phyloP scores from a whole-genome alignment of 441 rosid species.

The Gossypium davidsonii region DNA sequence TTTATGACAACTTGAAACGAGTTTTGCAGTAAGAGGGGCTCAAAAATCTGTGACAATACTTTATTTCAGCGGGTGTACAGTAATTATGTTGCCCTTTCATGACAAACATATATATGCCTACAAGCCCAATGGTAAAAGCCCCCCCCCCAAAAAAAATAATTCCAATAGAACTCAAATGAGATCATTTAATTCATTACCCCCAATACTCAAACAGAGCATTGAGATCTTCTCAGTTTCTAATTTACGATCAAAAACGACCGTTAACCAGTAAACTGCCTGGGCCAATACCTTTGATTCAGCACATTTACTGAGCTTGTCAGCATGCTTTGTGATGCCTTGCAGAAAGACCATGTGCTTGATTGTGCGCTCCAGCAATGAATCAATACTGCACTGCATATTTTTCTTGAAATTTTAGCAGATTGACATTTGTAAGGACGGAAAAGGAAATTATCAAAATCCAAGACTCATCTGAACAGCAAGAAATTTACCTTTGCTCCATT shows the following conservation, averaged over 20 bases:
- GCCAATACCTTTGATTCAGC: constrained; percentile 54
- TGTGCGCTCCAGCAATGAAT: constrained; percentile 88
- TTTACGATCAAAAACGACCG: background rate
- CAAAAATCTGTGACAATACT: background rate
- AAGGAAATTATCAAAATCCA: constrained; percentile 18
- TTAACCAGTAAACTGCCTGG: background rate
- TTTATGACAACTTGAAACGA: background rate
- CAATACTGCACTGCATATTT: constrained; percentile 83
- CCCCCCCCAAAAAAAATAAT: background rate
- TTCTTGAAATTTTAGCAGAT: constrained; percentile 31
- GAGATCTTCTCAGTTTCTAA: constrained; percentile 8
- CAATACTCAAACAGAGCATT: background rate
- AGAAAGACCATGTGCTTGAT: constrained; percentile 87
- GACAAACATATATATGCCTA: background rate
- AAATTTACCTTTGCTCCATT: constrained; percentile 84
- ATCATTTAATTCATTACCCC: background rate
- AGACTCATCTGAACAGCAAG: constrained; percentile 6
- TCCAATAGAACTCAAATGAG: background rate
- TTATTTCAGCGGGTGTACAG: background rate
- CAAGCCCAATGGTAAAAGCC: background rate
- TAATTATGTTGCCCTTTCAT: background rate
- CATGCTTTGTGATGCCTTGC: constrained; percentile 77
- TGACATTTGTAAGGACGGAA: constrained; percentile 9
- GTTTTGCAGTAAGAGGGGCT: background rate
- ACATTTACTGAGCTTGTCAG: constrained; percentile 72